These are phyloP conservation scores for Monilinia aucupariae DNA, from an alignment of 2,329 filamentous ascomycete genomes.

Conservation along the genomic window DNA sequence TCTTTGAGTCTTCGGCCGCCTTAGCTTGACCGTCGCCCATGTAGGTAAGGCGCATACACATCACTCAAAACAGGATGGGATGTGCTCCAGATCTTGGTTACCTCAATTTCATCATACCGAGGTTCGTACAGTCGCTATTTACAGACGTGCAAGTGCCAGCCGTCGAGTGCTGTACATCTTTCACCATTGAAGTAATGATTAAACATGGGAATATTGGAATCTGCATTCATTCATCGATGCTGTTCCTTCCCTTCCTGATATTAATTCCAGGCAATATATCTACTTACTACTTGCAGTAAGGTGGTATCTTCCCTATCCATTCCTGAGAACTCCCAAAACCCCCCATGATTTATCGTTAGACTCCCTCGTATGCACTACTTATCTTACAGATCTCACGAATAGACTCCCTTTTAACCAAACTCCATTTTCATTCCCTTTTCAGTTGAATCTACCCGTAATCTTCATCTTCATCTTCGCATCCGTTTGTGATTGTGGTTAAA, in stretches of 20 bases:
- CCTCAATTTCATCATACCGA: too few species aligned
- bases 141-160: neutral
- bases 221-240: neutral
- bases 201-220: neutral
- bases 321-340: neutral
- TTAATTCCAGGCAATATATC: neutral
- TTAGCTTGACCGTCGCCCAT: too few species aligned
- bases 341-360: neutral
- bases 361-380: neutral
- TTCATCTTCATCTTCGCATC: slow-evolving; percentile 17
- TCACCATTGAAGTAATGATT: neutral
- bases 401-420: neutral
- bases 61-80: neutral
- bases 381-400: too few species aligned
- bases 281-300: neutral
- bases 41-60: too few species aligned
- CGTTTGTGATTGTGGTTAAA: slow-evolving; percentile 22
- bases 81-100: too few species aligned
- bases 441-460: neutral
- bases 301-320: neutral
- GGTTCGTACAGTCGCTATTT: too few species aligned
- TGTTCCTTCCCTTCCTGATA: neutral
- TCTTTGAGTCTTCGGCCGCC: too few species aligned
- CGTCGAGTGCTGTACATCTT: too few species aligned
- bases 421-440: neutral